phyloP scores from a whole-genome alignment of 768 basidiomycete species.

The Tephrocybe sp. region DNA sequence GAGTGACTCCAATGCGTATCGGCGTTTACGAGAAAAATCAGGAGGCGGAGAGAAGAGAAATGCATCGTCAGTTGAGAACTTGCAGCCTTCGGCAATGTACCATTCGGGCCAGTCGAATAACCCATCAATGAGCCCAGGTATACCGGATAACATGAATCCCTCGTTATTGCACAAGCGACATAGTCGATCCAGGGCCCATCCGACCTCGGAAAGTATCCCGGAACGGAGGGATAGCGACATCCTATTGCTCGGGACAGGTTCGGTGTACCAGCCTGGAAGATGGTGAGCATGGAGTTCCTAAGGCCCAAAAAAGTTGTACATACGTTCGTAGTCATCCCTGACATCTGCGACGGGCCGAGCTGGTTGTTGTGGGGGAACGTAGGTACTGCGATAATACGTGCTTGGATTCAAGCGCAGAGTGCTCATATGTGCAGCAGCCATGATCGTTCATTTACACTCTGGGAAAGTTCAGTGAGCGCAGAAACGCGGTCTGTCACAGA shows the following conservation, averaged over 20 bases:
- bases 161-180: constrained; percentile 80
- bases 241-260: constrained; percentile 72
- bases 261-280: constrained; percentile 79
- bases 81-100: constrained; percentile 67
- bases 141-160: constrained; percentile 63
- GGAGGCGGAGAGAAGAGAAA: constrained; percentile 56
- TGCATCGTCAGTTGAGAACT: constrained; percentile 35
- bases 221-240: constrained; percentile 90
- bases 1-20: constrained; percentile 82
- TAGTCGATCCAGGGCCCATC: constrained; percentile 88
- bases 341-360: constrained; percentile 38
- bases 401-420: constrained; percentile 13
- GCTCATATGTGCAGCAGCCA: constrained; percentile 13
- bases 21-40: constrained; percentile 50
- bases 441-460: constrained; percentile 9
- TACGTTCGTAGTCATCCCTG: constrained; percentile 79
- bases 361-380: constrained; percentile 23
- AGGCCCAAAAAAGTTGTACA: constrained; percentile 16
- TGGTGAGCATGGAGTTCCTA: constrained; percentile 11
- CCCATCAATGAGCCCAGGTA: constrained; percentile 79
- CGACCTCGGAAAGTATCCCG: constrained; percentile 76
- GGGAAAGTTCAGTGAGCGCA: too few relatives aligned
- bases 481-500: constrained; percentile 21
- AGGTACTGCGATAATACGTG: constrained; percentile 27
- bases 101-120: constrained; percentile 88